These are phyloP conservation scores for Pseudogymnoascus sp. DNA, from an alignment of 2,329 filamentous ascomycete genomes.

Conservation along the genomic window DNA sequence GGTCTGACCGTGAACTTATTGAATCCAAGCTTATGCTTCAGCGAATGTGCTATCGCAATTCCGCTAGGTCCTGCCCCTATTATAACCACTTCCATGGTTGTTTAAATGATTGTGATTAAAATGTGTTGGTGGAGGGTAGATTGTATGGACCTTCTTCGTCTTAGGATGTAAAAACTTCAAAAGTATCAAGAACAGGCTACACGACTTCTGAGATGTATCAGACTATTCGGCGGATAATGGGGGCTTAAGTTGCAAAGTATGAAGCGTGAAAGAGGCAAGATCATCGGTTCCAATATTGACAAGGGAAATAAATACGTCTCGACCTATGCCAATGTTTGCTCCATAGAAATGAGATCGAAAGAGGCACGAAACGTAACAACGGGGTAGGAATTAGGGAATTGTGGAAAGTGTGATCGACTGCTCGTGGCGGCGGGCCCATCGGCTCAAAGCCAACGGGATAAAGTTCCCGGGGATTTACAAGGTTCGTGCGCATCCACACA, in stretches of 20 bases:
- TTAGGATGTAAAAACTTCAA: background rate
- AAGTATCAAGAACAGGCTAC: background rate
- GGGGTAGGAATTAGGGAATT: background rate
- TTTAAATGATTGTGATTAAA: background rate
- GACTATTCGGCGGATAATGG: background rate
- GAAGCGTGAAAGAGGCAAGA: background rate
- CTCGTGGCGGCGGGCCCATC: background rate
- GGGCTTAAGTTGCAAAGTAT: background rate
- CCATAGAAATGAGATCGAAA: background rate
- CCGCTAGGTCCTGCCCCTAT: constrained; percentile 28
- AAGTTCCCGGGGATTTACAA: background rate
- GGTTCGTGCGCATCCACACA: background rate
- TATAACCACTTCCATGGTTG: constrained; percentile 21
- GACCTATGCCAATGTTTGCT: background rate
- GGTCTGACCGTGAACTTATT: constrained; percentile 20
- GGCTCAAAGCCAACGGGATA: background rate
- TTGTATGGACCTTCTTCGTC: background rate
- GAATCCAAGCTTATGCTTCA: constrained; percentile 27
- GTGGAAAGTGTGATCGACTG: background rate
- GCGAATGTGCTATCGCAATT: constrained; percentile 27
- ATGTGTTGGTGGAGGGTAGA: background rate
- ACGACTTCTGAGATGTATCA: background rate
- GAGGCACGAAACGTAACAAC: background rate
- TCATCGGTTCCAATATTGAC: background rate
- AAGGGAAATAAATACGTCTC: background rate